Base-by-base conservation (phyloP, 1,139 yeast genomes). In the Suhomyces taliae region DNA sequence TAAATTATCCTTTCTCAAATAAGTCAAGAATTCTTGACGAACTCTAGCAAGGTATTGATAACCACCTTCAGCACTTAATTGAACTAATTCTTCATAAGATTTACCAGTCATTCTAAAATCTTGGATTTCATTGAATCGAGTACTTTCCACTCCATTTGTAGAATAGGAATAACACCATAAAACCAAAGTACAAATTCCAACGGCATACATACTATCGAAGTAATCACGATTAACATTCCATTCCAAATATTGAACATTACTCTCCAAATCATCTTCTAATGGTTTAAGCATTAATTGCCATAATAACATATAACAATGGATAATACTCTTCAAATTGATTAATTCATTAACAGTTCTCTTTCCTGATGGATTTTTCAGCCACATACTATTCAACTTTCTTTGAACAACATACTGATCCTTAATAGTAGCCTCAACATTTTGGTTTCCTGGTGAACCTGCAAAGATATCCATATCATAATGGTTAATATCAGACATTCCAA, bases 401-500 rank as follows among this genome's bases (percentile, higher is more conserved):
- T 74, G 79, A 27, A 80, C 87, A 33, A 75, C 70, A 50, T 67
- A 69, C 54, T 78, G 76, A 59, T 79, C 93, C 46, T 74, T 70
- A 19, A 70, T 63, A 7, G 81, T 77, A 2, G 90, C 87, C 45
- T 74, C 76, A 29, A 87, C 95, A 61, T 87, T 88, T 83, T 87
- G 85, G 55, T 90, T 78, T 59, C 87, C 82, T 0, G 95, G 93
- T 1, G 90, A 87, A 1, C 97, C 97, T 7, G 91, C 86, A 61
- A 74, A 85, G 8, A 87, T 83, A 45, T 87, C 87, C 47, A 87
- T 79, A 62, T 89, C 96, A 62, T 86, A 83, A 53, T 87, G 90
- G 48, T 87, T 82, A 33, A 87, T 76, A 42, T 87, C 79, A 1
- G 75, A 58, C 56, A 74, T 73, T 58, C 89, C 81, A 33, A 83